Base-by-base conservation (phyloP, 345 rosid genomes). In the Leavenworthia alabamica region DNA sequence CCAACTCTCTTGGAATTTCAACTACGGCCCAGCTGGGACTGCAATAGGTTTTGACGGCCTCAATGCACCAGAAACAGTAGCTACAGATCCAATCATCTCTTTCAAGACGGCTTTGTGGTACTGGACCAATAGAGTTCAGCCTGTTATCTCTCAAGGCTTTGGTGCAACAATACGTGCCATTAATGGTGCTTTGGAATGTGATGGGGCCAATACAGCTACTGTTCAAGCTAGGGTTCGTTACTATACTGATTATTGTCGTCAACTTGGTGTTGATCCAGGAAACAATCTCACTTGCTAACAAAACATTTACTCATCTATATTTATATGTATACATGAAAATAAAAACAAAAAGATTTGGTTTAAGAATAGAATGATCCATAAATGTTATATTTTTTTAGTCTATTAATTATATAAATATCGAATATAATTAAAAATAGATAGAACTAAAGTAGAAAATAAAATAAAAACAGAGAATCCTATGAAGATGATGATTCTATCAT, bases 41-140 rank as follows among this genome's bases (percentile, higher is more conserved):
- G 79, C 78, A 37, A 54, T 64, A 16, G 61, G 78, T 8, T 80
- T 88, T 17, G 85, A 88, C 1, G 86, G 86, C 2, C 60, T 83
- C 11, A 76, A 71, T 37, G 56, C 83, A 0, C 92, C 92, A 1
- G 92, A 85, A 58, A 79, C 72, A 0, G 88, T 88, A 13, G 85
- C 80, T 15, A 76, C 63, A 0, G 83, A 85, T 48, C 81, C 86
- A 0, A 66, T 73, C 5, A 50, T 85, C 3, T 70, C 89, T 0
- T 88, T 88, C 75, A 78, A 77, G 77, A 80, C 91, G 0, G 86
- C 85, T 10, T 41, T 88, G 14, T 85, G 96, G 96, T 88, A 61
- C 56, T 88, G 90, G 96, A 82, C 73, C 76, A 72, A 66, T 11
- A 54, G 6, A 28, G 88, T 83, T 11, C 86, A 74, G 2, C 70